Percentiles rank a stretch among this genome's conserved stretches.
Evolutionary conservation across 2,329 filamentous ascomycete genomes (phyloP).

Genomic region (Lasiodiplodia sp.): DNA sequence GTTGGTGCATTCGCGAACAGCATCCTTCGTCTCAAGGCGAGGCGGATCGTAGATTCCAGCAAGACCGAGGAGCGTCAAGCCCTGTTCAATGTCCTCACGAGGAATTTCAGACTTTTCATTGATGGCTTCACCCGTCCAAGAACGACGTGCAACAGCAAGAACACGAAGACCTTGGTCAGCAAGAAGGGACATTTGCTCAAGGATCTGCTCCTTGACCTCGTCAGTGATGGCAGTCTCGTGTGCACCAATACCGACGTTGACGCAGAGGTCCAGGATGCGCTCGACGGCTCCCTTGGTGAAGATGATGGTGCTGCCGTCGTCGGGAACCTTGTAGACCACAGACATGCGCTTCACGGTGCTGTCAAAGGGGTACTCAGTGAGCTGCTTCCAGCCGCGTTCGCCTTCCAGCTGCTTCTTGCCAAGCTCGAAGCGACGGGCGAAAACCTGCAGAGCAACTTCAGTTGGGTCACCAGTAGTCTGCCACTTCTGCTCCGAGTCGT

Average conservation of each 20-base stretch:
- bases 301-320: slow-evolving; percentile 41
- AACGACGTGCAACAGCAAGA: slow-evolving; percentile 39
- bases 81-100: slow-evolving; percentile 70
- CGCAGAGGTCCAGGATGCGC: slow-evolving; percentile 30
- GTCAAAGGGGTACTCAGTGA: slow-evolving; percentile 50
- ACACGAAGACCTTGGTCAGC: slow-evolving; percentile 37
- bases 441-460: slow-evolving; percentile 50
- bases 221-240: slow-evolving; percentile 31
- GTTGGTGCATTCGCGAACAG: slow-evolving; percentile 54
- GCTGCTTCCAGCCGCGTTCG: slow-evolving; percentile 40
- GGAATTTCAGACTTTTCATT: slow-evolving; percentile 41
- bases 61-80: slow-evolving; percentile 79
- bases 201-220: slow-evolving; percentile 58
- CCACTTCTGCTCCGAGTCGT: slow-evolving; percentile 50
- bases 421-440: slow-evolving; percentile 48
- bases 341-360: slow-evolving; percentile 51
- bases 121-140: slow-evolving; percentile 40
- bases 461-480: slow-evolving; percentile 47
- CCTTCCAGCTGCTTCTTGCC: slow-evolving; percentile 41
- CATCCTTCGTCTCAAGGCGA: slow-evolving; percentile 75
- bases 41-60: slow-evolving; percentile 88
- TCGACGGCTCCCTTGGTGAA: slow-evolving; percentile 52
- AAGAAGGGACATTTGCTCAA: slow-evolving; percentile 64
- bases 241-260: slow-evolving; percentile 45
- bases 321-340: slow-evolving; percentile 46